Evolutionary conservation across 371 early-diverging fungal genomes (phyloP), one percentile per base, ranked within the genome.

Genomic region (Capillidium heterosporum): DNA sequence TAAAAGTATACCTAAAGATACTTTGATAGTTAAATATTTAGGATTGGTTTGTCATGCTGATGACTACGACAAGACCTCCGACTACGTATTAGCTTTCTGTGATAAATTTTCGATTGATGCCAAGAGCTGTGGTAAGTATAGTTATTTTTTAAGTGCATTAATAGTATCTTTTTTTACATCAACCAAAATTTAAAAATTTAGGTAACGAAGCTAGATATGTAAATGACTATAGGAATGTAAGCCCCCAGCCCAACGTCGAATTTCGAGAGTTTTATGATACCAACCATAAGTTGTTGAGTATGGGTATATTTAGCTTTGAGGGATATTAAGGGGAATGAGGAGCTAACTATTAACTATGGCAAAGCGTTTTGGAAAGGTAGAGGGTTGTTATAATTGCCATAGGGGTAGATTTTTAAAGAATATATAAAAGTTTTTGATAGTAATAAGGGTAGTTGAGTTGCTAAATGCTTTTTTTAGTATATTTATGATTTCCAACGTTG

Each of bases 321-420:
- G 15, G 58, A 49, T 57, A 61, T 61, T 48, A 49, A 52, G 41
- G 50, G 52, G 42, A 54, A 59, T 17, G 27, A 53, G 19, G 62
- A 61, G 42, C 48, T 61, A 2, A 32, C 54, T 13, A 59, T 58
- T 19, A 61, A 56, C 27, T 61, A 61, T 43, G 62, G 62, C 15
- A 58, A 61, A 61, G 43, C 57, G 3, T 61, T 61, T 32, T 61
- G 62, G 62, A 51, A 48, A n/a, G 26, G 32, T 13, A 58, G 62
- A 58, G 48, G 58, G 3, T 60, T 60, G 31, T 52, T 59, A 35
- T 35, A 35, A n/a, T n/a, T n/a, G n/a, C n/a, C n/a, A n/a, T n/a
- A n/a, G n/a, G n/a, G n/a, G n/a, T n/a, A n/a, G n/a, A n/a, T n/a
- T n/a, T n/a, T n/a, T n/a, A n/a, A n/a, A n/a, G n/a, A n/a, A n/a